Evolutionary conservation across 129 eudicot genomes (phyloP).

Genomic region (Lonicera japonica): DNA sequence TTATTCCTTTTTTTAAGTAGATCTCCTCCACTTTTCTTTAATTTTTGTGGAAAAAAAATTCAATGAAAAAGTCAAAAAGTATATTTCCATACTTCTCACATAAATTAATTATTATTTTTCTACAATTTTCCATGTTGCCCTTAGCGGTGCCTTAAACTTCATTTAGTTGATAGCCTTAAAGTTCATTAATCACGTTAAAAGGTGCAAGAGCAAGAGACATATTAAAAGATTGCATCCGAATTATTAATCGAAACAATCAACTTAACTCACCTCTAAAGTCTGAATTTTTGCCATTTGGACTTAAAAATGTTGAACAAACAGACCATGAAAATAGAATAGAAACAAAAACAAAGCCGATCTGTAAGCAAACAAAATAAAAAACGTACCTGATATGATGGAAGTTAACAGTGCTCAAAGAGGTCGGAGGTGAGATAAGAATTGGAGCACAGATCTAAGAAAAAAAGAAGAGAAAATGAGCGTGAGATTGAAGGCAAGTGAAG

Average conservation of each 20-base stretch:
- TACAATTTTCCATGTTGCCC: too few relatives aligned
- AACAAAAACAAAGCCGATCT: not conserved
- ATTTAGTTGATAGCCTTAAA: too few relatives aligned
- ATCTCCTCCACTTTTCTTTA: too few relatives aligned
- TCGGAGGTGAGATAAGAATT: too few relatives aligned
- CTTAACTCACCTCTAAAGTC: not conserved
- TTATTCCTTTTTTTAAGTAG: too few relatives aligned
- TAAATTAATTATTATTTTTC: too few relatives aligned
- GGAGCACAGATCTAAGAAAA: conserved; percentile 30
- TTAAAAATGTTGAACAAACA: not conserved
- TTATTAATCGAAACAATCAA: not conserved
- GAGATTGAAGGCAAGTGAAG: conserved; percentile 7
- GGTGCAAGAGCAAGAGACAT: not conserved
- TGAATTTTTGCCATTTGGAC: not conserved
- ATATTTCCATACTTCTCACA: too few relatives aligned
- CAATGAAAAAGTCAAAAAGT: too few relatives aligned
- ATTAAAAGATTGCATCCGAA: not conserved
- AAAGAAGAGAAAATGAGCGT: conserved; percentile 11
- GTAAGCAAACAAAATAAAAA: not conserved
- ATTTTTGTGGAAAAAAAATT: too few relatives aligned
- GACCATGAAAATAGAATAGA: not conserved
- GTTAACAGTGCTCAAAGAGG: not conserved
- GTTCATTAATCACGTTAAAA: not conserved
- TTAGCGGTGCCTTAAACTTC: too few relatives aligned
- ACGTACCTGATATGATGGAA: conserved; percentile 7